These are phyloP conservation scores for Neurospora sp. DNA, from an alignment of 495 filamentous ascomycete genomes.

Conservation along the genomic window DNA sequence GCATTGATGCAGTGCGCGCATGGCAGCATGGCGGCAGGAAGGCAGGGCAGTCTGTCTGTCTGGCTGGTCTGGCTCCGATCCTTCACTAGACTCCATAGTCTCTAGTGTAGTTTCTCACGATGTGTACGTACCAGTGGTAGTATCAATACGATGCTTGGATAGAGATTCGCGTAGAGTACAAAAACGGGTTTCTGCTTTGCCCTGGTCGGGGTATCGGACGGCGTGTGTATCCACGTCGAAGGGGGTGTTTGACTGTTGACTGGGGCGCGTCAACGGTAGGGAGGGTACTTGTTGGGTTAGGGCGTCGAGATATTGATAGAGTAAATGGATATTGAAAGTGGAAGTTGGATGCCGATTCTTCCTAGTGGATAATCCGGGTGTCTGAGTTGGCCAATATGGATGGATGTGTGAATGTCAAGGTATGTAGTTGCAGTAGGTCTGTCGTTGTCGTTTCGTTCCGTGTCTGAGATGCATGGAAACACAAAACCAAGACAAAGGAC, in stretches of 20 bases:
- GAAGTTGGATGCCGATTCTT: background rate
- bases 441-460: background rate
- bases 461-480: constrained; percentile 24
- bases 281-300: background rate
- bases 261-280: background rate
- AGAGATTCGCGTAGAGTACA: background rate
- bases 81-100: background rate
- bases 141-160: too few relatives aligned
- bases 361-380: constrained; percentile 3
- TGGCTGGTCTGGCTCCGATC: background rate
- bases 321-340: background rate
- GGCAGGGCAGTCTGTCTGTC: background rate
- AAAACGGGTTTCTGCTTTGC: constrained; percentile 1
- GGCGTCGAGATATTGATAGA: background rate
- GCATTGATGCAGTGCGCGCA: background rate
- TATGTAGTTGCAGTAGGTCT: background rate
- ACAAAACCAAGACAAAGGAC: constrained; percentile 24
- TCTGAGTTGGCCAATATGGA: constrained; percentile 18
- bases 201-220: background rate
- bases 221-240: background rate
- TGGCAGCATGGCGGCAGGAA: background rate
- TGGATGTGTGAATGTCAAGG: background rate
- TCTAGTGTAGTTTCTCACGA: background rate
- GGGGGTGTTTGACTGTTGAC: background rate
- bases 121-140: background rate